Percentiles rank a stretch among this genome's conserved stretches.
phyloP scores from a whole-genome alignment of 2,329 filamentous ascomycete genomes.

The Paraconiothyrium brasiliense region DNA sequence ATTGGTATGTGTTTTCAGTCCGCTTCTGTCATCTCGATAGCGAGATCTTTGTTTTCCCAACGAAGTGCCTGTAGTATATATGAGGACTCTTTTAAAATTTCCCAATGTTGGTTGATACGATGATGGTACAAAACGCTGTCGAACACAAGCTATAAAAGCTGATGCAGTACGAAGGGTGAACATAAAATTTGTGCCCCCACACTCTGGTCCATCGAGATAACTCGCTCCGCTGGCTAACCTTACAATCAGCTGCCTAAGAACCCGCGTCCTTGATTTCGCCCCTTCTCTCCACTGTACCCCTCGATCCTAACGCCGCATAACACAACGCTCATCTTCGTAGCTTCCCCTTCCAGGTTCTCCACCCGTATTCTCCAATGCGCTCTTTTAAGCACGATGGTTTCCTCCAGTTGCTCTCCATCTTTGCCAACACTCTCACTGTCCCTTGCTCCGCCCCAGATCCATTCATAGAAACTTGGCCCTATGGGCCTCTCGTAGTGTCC shows the following conservation, averaged over 20 bases:
- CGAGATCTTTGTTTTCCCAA: not conserved
- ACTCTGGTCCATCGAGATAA: not conserved
- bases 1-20: not conserved
- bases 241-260: constrained; percentile 63
- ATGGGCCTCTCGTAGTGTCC: constrained; percentile 35
- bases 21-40: not conserved
- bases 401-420: constrained; percentile 29
- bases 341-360: constrained; percentile 61
- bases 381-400: constrained; percentile 48
- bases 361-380: constrained; percentile 63
- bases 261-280: constrained; percentile 70
- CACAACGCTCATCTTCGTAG: constrained; percentile 71
- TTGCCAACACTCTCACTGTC: constrained; percentile 17
- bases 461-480: constrained; percentile 22
- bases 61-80: not conserved
- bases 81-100: not conserved
- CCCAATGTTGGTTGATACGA: not conserved
- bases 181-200: not conserved
- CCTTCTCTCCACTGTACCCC: constrained; percentile 71
- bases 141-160: not conserved
- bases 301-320: constrained; percentile 81
- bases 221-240: not conserved
- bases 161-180: not conserved
- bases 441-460: constrained; percentile 29
- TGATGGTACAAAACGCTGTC: not conserved